These are phyloP conservation scores for Aspergillus fischeri DNA, from an alignment of 2,329 filamentous ascomycete species.

Conservation along the genomic window DNA sequence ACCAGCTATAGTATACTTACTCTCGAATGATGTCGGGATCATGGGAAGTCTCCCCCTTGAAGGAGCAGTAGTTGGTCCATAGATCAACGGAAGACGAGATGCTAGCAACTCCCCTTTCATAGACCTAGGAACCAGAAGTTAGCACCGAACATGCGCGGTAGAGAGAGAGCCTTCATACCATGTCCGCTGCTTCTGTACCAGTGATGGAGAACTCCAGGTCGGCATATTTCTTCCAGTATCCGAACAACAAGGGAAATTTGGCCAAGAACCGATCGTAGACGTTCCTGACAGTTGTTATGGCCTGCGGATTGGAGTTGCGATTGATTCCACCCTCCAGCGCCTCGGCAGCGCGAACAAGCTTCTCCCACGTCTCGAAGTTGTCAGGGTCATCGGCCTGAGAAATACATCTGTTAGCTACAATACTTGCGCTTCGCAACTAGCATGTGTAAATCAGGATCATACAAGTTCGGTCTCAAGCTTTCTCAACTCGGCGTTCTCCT, in stretches of 20 bases:
- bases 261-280: conserved; percentile 89
- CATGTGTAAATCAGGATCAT: conserved; percentile 36
- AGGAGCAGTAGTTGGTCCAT: conserved; percentile 95
- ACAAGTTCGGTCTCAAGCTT: conserved; percentile 76
- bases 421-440: neutral
- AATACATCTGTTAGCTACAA: conserved; percentile 6
- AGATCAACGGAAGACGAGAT: conserved; percentile 92
- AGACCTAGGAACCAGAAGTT: conserved; percentile 58
- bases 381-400: conserved; percentile 67
- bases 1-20: conserved; percentile 76
- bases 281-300: conserved; percentile 79
- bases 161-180: conserved; percentile 56
- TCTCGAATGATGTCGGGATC: conserved; percentile 95
- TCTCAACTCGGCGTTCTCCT: conserved; percentile 77
- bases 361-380: conserved; percentile 93
- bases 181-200: conserved; percentile 93
- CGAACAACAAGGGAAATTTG: conserved; percentile 93
- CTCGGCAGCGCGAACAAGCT: conserved; percentile 78
- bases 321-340: conserved; percentile 87
- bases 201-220: conserved; percentile 96
- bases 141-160: neutral
- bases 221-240: conserved; percentile 99
- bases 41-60: conserved; percentile 97
- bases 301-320: conserved; percentile 91
- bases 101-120: conserved; percentile 90